Evolutionary conservation across 1,284 basidiomycete genomes (phyloP), one percentile per base, ranked within the genome.

Genomic region (Marasmius oreades): DNA sequence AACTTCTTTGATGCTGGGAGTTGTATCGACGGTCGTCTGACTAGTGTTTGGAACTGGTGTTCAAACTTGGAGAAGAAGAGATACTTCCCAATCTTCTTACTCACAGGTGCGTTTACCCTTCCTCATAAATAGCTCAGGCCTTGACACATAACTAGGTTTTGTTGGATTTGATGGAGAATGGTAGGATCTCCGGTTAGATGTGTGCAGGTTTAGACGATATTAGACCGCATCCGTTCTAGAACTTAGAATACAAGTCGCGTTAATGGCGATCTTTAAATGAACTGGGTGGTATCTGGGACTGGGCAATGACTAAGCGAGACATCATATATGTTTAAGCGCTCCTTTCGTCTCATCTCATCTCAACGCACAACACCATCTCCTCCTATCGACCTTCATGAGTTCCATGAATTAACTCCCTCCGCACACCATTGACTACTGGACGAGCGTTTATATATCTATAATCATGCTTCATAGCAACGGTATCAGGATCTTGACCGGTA

Each of bases 401-500:
- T n/a, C n/a, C n/a, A n/a, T n/a, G n/a, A n/a, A n/a, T n/a, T n/a
- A n/a, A n/a, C n/a, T n/a, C n/a, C n/a, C n/a, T n/a, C n/a, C n/a
- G n/a, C n/a, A n/a, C n/a, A n/a, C n/a, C n/a, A n/a, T n/a, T n/a
- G n/a, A n/a, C n/a, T n/a, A n/a, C n/a, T n/a, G n/a, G n/a, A n/a
- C n/a, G n/a, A n/a, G n/a, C n/a, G n/a, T n/a, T n/a, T n/a, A n/a
- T n/a, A n/a, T n/a, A n/a, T n/a, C n/a, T n/a, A n/a, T n/a, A n/a
- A n/a, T 58, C 59, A 92, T 92, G 89, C 82, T 93, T 68, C 90
- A 92, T 78, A 94, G 92, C 71, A 98, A 97, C 73, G 92, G 92
- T 60, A 92, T 98, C 77, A 87, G 92, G 75, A 84, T 98, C 64
- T 80, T 98, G 62, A 86, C 95, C 68, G 95, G 94, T 92, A 64